phyloP scores from a whole-genome alignment of 2,329 filamentous ascomycete genomes.

The Daldinia sp. region DNA sequence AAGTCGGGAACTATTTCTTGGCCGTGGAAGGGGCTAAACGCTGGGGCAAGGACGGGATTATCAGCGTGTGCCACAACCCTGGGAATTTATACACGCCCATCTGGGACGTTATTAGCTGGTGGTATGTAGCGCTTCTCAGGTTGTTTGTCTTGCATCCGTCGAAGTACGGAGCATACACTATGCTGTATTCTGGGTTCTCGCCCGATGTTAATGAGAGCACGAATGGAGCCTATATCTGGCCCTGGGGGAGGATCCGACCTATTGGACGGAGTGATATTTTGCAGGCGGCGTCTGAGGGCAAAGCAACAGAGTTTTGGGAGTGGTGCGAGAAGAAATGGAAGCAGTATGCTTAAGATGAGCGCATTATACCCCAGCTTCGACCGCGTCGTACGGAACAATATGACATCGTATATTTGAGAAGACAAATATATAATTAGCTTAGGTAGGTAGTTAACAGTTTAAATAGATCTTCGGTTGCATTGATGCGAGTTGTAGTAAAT shows the following conservation, averaged over 20 bases:
- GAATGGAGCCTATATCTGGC: constrained; percentile 24
- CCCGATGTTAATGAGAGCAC: not conserved
- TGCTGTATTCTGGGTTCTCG: constrained; percentile 14
- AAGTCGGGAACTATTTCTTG: constrained; percentile 38
- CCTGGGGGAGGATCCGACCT: constrained; percentile 7
- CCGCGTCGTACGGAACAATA: no score
- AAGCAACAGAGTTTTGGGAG: constrained; percentile 15
- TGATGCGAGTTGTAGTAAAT: no score
- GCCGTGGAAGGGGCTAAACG: constrained; percentile 9
- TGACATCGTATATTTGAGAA: no score
- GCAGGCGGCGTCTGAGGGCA: constrained; percentile 8
- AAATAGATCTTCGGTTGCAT: no score
- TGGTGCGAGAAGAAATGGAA: constrained; percentile 22
- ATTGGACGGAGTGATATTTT: constrained; percentile 7
- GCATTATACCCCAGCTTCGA: no score
- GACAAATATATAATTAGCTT: no score
- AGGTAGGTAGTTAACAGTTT: no score
- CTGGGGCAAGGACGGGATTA: constrained; percentile 9
- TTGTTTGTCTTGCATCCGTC: constrained; percentile 1
- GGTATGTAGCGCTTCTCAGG: constrained; percentile 3
- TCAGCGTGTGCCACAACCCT: constrained; percentile 19
- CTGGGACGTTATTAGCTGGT: constrained; percentile 3
- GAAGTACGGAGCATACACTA: constrained; percentile 21
- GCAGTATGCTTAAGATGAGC: not conserved
- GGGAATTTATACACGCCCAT: constrained; percentile 12